Evolutionary conservation across 2,329 filamentous ascomycete species (phyloP), one percentile per base, ranked within the genome.

Genomic region (Lizonia empirigonia): DNA sequence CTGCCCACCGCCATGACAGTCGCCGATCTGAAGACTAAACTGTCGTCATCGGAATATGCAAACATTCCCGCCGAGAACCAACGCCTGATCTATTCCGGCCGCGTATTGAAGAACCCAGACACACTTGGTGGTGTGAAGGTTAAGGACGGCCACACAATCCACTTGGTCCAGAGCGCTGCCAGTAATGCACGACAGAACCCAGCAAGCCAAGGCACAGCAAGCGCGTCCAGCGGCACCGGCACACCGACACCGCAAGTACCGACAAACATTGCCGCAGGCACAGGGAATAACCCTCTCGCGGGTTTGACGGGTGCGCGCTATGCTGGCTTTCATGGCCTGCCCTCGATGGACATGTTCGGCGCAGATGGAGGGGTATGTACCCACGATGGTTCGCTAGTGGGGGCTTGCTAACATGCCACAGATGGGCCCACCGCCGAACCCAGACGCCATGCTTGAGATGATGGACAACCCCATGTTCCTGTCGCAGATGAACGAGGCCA

Each of bases 51-150:
- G 50, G 91, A 96, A 64, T 90, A 87, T 69, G 93, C 95, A 73
- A 88, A 96, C 73, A 86, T 96, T 48, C 88, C 94, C 26, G 82
- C 87, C 45, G 91, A 96, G 69, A 85, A 91, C 63, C 93, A 97
- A 77, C 90, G 94, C 55, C 82, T 99, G 58, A 99, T 99, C 77
- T 99, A 97, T 80, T 97, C 93, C 5, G 94, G 94, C 44, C 88
- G 93, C 55, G 93, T 99, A 55, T 85, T 99, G 78, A 99, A 97
- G 80, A 94, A 99, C 73, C 85, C 88, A 52, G 93, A 99, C 65
- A 87, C 89, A 0, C 78, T 99, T 34, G 85, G 82, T 58, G 85
- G 85, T 49, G 95, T 95, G 79, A 97, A 97, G 80, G 92, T 99
- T 75, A 97, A 97, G 81, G 82, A 90, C 59, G 91, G 92, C 58